Conservation (phyloP, 2,329 filamentous ascomycete genomes). For the Truncatella angustata region DNA sequence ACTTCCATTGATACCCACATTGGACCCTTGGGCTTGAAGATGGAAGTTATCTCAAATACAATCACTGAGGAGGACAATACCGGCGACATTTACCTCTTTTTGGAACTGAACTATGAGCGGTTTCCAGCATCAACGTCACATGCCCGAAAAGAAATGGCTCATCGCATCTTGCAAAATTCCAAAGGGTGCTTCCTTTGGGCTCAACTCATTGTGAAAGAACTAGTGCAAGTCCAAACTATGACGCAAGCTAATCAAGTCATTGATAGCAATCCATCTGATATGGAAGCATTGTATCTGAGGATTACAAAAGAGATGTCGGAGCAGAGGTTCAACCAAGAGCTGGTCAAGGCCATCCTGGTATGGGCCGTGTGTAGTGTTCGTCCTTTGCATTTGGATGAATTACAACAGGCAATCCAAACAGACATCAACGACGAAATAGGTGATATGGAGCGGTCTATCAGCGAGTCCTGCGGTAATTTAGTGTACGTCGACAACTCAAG, state of each 20-base stretch:
- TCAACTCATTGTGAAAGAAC: slow-evolving; percentile 21
- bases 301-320: slow-evolving; percentile 24
- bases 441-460: slow-evolving; percentile 16
- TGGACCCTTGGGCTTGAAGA: not conserved
- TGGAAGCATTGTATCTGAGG: slow-evolving; percentile 26
- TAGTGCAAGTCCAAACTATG: slow-evolving; percentile 23
- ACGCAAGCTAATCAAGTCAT: slow-evolving; percentile 23
- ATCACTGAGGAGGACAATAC: slow-evolving; percentile 21
- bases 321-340: slow-evolving; percentile 20
- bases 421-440: slow-evolving; percentile 26
- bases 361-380: slow-evolving; percentile 14
- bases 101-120: too few species aligned
- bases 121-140: too few species aligned
- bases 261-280: slow-evolving; percentile 22
- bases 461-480: slow-evolving; percentile 25
- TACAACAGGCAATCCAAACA: slow-evolving; percentile 22
- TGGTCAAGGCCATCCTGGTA: slow-evolving; percentile 6
- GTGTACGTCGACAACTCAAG: slow-evolving; percentile 23
- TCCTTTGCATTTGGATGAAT: slow-evolving; percentile 22
- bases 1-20: slow-evolving; percentile 16
- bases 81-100: not conserved
- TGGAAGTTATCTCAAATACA: slow-evolving; percentile 18
- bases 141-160: slow-evolving; percentile 13
- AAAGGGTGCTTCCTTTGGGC: slow-evolving; percentile 31
- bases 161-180: slow-evolving; percentile 22